Conservation (phyloP, 1,139 yeast genomes). For the Ogataea hybrid region DNA sequence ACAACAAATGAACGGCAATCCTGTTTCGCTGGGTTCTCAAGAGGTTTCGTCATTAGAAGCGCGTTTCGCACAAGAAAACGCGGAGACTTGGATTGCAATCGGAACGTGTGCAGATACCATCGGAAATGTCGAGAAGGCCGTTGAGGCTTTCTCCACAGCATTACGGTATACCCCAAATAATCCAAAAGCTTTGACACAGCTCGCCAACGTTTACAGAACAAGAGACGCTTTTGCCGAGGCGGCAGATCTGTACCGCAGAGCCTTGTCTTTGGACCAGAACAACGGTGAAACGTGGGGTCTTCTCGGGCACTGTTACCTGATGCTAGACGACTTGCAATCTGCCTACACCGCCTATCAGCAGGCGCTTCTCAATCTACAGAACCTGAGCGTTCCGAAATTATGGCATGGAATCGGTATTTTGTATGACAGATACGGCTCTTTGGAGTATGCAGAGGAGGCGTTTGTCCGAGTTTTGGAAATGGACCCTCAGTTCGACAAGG, state of each 20-base stretch:
- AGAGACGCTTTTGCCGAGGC: slow-evolving; percentile 91
- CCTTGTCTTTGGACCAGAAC: slow-evolving; percentile 76
- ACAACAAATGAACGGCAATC: slow-evolving; percentile 22
- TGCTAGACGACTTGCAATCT: slow-evolving; percentile 93
- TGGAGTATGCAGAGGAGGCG: slow-evolving; percentile 98
- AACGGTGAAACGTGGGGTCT: slow-evolving; percentile 98
- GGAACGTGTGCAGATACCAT: slow-evolving; percentile 88
- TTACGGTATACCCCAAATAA: slow-evolving; percentile 83
- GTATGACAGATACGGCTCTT: slow-evolving; percentile 91
- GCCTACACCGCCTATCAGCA: slow-evolving; percentile 97
- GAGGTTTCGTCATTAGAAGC: slow-evolving; percentile 24
- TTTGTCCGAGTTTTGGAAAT: slow-evolving; percentile 92
- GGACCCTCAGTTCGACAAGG: slow-evolving; percentile 95
- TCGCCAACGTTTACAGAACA: slow-evolving; percentile 86
- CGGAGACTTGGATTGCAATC: slow-evolving; percentile 91
- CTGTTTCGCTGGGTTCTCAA: slow-evolving; percentile 19
- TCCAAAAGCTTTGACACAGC: slow-evolving; percentile 76
- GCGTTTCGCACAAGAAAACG: slow-evolving; percentile 60
- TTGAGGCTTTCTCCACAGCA: slow-evolving; percentile 87
- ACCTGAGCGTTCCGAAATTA: slow-evolving; percentile 92
- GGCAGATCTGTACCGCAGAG: slow-evolving; percentile 88
- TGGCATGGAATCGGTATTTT: slow-evolving; percentile 99
- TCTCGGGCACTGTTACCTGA: slow-evolving; percentile 92
- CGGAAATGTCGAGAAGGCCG: slow-evolving; percentile 88
- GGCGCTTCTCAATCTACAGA: slow-evolving; percentile 85